A percentile compares a stretch with the other conserved stretches of the same genome.
Conservation (phyloP, 306 rosid genomes). For the Citrullus colocynthis region DNA sequence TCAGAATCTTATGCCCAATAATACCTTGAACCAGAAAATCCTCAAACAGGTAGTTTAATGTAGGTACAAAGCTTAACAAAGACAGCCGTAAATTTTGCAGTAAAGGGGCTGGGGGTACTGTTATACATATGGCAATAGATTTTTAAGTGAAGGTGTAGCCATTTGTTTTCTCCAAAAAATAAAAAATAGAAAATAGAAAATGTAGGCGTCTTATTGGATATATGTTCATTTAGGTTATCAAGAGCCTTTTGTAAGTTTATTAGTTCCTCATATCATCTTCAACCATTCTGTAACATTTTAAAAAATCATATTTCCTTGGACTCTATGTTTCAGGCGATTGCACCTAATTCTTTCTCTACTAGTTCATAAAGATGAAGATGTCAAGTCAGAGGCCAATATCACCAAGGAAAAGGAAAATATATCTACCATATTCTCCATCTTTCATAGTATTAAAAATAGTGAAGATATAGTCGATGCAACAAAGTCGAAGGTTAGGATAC, state of each 20-base stretch:
- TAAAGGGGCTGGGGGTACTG: neutral
- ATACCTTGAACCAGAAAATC: neutral
- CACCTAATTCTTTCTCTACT: slow-evolving; percentile 61
- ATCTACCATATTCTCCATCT: slow-evolving; percentile 43
- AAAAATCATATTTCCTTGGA: slow-evolving; percentile 4
- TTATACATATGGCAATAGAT: neutral
- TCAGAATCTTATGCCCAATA: neutral
- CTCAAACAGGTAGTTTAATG: neutral
- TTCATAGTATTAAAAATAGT: slow-evolving; percentile 60
- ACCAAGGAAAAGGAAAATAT: slow-evolving; percentile 45
- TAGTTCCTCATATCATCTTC: neutral
- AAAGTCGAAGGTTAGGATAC: slow-evolving; percentile 64
- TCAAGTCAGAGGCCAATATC: slow-evolving; percentile 53
- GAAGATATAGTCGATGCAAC: slow-evolving; percentile 62
- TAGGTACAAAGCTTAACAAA: neutral
- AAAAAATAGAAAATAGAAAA: neutral
- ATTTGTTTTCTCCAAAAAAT: neutral
- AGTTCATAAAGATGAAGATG: slow-evolving; percentile 70
- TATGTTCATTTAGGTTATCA: neutral
- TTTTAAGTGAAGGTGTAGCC: neutral
- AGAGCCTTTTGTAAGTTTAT: neutral
- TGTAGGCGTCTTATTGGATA: neutral
- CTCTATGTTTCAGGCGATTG: slow-evolving; percentile 55
- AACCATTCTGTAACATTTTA: slow-evolving; percentile 12
- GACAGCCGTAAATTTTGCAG: neutral